Conservation (phyloP, 805 yeast species). For the Zygosaccharomyces gambellarensis region DNA sequence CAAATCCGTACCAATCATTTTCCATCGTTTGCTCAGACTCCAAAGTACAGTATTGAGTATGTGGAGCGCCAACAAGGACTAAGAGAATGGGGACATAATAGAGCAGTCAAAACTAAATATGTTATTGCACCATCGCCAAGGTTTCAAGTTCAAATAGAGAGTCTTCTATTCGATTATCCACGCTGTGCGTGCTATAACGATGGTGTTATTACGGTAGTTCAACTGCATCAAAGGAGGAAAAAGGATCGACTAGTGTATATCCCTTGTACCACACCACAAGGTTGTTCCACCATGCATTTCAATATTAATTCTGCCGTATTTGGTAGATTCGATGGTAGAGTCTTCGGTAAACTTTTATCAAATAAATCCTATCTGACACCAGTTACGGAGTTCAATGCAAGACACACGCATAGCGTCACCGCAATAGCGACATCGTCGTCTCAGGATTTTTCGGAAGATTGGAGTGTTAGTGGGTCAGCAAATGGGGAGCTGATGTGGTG, state of each 20-base stretch:
- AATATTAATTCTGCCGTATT: slow-evolving; percentile 33
- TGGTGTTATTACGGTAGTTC: slow-evolving; percentile 33
- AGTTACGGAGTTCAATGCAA: slow-evolving; percentile 28
- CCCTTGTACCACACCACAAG: slow-evolving; percentile 37
- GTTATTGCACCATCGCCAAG: slow-evolving; percentile 27
- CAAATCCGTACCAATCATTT: slow-evolving; percentile 30
- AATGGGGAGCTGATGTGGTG: slow-evolving; percentile 35
- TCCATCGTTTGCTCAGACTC: slow-evolving; percentile 37
- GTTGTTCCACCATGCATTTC: slow-evolving; percentile 36
- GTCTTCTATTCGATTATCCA: slow-evolving; percentile 33
- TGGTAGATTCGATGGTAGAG: slow-evolving; percentile 36
- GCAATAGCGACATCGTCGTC: slow-evolving; percentile 27
- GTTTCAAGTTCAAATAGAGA: slow-evolving; percentile 25
- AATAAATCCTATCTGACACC: slow-evolving; percentile 34
- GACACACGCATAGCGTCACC: slow-evolving; percentile 31
- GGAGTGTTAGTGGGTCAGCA: slow-evolving; percentile 33
- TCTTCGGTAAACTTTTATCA: slow-evolving; percentile 32
- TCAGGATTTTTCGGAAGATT: slow-evolving; percentile 24
- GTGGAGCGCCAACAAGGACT: slow-evolving; percentile 28
- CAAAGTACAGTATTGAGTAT: slow-evolving; percentile 35
- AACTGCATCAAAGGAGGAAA: slow-evolving; percentile 27
- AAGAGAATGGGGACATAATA: slow-evolving; percentile 34
- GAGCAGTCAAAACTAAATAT: slow-evolving; percentile 33
- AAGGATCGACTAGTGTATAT: slow-evolving; percentile 32
- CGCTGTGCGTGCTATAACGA: slow-evolving; percentile 35